phyloP scores from a whole-genome alignment of 202 grass and related monocot species.

The Setaria viridis region DNA sequence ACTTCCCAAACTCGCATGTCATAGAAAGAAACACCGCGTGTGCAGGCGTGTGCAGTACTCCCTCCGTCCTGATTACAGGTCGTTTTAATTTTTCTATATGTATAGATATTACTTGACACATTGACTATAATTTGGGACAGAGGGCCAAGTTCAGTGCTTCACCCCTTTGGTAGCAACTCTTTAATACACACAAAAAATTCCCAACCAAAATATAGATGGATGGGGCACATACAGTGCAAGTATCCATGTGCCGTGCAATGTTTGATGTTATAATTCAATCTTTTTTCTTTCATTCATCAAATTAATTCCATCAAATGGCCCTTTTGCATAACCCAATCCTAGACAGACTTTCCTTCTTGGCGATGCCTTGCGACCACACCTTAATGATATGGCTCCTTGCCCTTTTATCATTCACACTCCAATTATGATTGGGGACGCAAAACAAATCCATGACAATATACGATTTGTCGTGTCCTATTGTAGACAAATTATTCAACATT shows the following conservation, averaged over 20 bases:
- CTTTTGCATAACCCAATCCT: neutral
- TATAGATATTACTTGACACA: no score
- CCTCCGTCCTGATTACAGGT: no score
- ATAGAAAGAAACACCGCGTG: no score
- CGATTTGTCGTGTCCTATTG: neutral
- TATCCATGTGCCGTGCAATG: neutral
- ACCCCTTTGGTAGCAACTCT: no score
- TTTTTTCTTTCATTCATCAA: neutral
- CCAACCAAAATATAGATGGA: neutral
- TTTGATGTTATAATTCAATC: neutral
- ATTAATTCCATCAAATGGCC: neutral
- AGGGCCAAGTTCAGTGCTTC: no score
- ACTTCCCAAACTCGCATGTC: no score
- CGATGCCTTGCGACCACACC: conserved; percentile 32
- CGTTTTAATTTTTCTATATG: no score
- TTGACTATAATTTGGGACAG: no score
- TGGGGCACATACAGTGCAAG: neutral
- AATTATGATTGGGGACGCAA: neutral
- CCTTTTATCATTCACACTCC: conserved; percentile 21
- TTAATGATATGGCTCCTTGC: neutral
- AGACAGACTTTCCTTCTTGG: conserved; percentile 38
- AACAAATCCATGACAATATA: conserved; percentile 27
- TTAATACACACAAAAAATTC: no score
- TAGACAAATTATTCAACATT: conserved; percentile 38
- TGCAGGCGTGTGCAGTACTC: no score